These are phyloP conservation scores for Skeletonema potamos DNA, from an alignment of 108 stramenopile genomes.

Conservation along the genomic window DNA sequence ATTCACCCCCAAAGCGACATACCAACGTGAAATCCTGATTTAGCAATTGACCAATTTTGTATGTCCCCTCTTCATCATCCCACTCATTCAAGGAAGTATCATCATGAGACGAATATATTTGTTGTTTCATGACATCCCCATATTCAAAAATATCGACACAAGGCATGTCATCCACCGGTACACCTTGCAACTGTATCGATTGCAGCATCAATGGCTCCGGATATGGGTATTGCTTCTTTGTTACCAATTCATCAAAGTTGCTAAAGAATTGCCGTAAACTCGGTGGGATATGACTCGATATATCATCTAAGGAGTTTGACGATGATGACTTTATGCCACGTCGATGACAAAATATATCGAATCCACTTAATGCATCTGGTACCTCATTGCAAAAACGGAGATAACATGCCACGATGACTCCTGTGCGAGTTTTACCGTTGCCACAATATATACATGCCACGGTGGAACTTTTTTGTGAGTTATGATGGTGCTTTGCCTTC, in stretches of 20 bases:
- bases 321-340: constrained; percentile 34
- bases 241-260: constrained; percentile 73
- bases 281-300: constrained; percentile 64
- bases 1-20: constrained; percentile 84
- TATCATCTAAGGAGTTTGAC: constrained; percentile 15
- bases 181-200: constrained; percentile 78
- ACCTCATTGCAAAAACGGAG: constrained; percentile 66
- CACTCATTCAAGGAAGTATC: constrained; percentile 45
- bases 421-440: constrained; percentile 92
- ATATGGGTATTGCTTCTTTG: constrained; percentile 57
- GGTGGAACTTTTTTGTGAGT: constrained; percentile 1
- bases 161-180: constrained; percentile 90
- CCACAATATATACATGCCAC: constrained; percentile 75
- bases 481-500: not conserved
- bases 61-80: constrained; percentile 77
- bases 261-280: constrained; percentile 71
- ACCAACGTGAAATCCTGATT: constrained; percentile 84
- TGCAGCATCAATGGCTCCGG: constrained; percentile 66
- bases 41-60: constrained; percentile 54
- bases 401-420: constrained; percentile 83
- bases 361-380: constrained; percentile 58
- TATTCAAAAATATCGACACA: constrained; percentile 88
- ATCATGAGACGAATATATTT: constrained; percentile 45
- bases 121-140: constrained; percentile 39
- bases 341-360: constrained; percentile 59